phyloP scores from a whole-genome alignment of 2,329 filamentous ascomycete genomes.

The Pseudogymnoascus sp. region DNA sequence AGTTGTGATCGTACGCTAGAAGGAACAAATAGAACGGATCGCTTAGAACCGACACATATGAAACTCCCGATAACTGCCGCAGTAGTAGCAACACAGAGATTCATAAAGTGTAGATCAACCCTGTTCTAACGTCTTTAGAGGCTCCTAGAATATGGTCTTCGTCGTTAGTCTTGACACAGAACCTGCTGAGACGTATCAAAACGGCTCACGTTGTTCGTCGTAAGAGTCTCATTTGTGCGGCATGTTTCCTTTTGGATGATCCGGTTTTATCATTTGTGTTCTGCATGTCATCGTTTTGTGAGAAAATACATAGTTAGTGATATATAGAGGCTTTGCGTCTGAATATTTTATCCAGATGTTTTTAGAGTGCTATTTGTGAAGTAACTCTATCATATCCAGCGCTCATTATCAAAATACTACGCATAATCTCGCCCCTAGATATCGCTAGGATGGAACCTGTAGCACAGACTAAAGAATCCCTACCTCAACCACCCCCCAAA shows the following conservation, averaged over 20 bases:
- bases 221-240: not conserved
- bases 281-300: not conserved
- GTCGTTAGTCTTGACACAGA: not conserved
- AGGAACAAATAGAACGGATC: not conserved
- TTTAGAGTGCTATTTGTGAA: not conserved
- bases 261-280: not conserved
- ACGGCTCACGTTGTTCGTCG: not conserved
- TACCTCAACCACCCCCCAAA: not conserved
- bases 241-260: not conserved
- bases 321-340: not conserved
- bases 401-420: not conserved
- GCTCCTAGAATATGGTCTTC: not conserved
- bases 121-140: not conserved
- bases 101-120: not conserved
- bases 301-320: not conserved
- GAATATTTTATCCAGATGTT: not conserved
- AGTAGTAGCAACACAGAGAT: not conserved
- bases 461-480: not conserved
- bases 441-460: not conserved
- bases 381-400: not conserved
- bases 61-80: not conserved
- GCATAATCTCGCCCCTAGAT: not conserved
- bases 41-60: not conserved
- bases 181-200: not conserved
- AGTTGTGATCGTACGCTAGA: not conserved